Evolutionary conservation across 345 rosid species (phyloP).

Genomic region (Citrus reticulata): DNA sequence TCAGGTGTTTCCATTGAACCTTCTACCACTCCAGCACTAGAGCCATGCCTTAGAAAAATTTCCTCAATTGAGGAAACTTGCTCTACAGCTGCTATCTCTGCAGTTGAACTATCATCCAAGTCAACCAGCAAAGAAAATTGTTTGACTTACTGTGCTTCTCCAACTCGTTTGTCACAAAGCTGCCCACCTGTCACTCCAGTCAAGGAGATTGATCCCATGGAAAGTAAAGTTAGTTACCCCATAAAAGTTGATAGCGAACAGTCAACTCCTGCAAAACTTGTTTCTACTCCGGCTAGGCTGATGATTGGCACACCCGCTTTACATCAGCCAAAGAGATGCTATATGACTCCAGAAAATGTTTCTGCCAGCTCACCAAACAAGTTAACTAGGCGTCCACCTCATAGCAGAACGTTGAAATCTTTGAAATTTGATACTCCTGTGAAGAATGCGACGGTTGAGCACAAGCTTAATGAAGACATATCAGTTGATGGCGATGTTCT

Average conservation of each 20-base stretch:
- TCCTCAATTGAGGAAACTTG: conserved; percentile 17
- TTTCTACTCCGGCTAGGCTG: conserved; percentile 49
- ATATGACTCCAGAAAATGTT: conserved; percentile 47
- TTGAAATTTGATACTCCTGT: conserved; percentile 54
- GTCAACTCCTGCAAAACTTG: conserved; percentile 66
- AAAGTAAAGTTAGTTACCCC: conserved; percentile 17
- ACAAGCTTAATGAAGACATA: conserved; percentile 16
- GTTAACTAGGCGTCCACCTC: conserved; percentile 56
- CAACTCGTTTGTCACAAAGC: background rate
- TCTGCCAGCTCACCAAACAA: conserved; percentile 39
- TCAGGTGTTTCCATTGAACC: conserved; percentile 9
- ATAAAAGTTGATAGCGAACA: conserved; percentile 19
- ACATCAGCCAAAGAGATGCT: conserved; percentile 46
- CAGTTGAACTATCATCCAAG: conserved; percentile 19
- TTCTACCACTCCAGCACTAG: conserved; percentile 14
- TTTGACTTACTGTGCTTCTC: conserved; percentile 1
- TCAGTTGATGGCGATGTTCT: conserved; percentile 43
- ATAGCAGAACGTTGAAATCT: conserved; percentile 49
- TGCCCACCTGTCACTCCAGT: conserved; percentile 36
- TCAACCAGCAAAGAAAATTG: background rate
- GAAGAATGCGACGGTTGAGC: conserved; percentile 25
- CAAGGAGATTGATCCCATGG: conserved; percentile 23
- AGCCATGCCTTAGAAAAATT: conserved; percentile 5
- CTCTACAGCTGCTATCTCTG: conserved; percentile 22
- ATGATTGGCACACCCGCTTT: conserved; percentile 42